Evolutionary conservation across 1,284 basidiomycete genomes (phyloP).

Genomic region (Agaricales sp.): DNA sequence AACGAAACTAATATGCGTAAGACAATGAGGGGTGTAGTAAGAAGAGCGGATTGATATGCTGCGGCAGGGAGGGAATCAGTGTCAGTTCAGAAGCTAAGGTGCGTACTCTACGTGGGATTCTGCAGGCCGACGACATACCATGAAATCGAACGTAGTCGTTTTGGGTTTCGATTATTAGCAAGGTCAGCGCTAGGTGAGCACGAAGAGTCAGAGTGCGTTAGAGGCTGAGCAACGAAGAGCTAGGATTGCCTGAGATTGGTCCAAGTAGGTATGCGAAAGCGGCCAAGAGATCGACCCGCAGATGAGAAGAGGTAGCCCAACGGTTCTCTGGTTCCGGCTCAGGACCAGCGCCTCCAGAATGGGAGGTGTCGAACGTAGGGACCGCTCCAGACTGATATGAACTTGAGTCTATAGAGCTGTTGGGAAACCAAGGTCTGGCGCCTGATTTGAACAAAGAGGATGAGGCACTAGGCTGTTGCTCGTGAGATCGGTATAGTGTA

Average conservation of each 20-base stretch:
- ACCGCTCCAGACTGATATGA: slow-evolving; percentile 68
- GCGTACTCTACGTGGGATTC: too few relatives aligned
- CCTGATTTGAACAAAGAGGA: slow-evolving; percentile 17
- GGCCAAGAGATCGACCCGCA: slow-evolving; percentile 63
- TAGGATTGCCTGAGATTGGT: slow-evolving; percentile 57
- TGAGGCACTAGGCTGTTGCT: slow-evolving; percentile 8
- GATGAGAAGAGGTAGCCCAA: slow-evolving; percentile 65
- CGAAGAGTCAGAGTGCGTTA: slow-evolving; percentile 2
- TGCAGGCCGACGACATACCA: slow-evolving; percentile 33
- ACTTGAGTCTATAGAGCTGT: slow-evolving; percentile 21
- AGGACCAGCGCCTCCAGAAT: slow-evolving; percentile 26
- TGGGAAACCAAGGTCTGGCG: slow-evolving; percentile 50
- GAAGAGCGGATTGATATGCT: slow-evolving; percentile 76
- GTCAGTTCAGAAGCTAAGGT: slow-evolving; percentile 4
- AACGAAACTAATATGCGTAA: slow-evolving; percentile 50
- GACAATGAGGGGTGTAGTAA: slow-evolving; percentile 55
- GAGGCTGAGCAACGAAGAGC: neutral
- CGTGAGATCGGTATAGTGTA: slow-evolving; percentile 13
- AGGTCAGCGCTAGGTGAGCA: slow-evolving; percentile 39
- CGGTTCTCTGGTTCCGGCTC: slow-evolving; percentile 42
- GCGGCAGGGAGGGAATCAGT: slow-evolving; percentile 7
- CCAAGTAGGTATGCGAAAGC: slow-evolving; percentile 63
- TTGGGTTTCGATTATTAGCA: slow-evolving; percentile 69
- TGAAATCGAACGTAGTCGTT: slow-evolving; percentile 79
- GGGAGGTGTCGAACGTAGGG: slow-evolving; percentile 44